phyloP scores from a whole-genome alignment of 495 filamentous ascomycete genomes.

The Podospora pseudopauciseta region DNA sequence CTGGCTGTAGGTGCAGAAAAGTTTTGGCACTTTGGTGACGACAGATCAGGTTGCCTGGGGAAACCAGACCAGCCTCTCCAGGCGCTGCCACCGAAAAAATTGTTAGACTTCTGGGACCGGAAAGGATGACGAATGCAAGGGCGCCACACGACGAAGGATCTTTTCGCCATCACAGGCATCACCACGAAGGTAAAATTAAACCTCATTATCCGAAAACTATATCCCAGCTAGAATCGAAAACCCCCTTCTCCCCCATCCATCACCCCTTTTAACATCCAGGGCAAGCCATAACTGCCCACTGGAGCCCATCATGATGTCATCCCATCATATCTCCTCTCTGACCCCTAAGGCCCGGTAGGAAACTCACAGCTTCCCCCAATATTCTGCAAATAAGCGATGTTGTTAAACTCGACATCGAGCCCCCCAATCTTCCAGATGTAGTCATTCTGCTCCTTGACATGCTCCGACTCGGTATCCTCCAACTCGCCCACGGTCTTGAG shows the following conservation, averaged over 20 bases:
- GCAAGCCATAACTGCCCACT: neutral
- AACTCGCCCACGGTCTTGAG: conserved; percentile 16
- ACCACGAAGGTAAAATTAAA: neutral
- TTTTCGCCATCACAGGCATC: too few species aligned
- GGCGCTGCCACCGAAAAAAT: too few species aligned
- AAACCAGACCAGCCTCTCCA: too few species aligned
- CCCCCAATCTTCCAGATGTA: conserved; percentile 28
- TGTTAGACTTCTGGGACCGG: too few species aligned
- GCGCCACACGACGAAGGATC: too few species aligned
- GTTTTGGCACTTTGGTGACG: too few species aligned
- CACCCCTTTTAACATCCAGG: neutral
- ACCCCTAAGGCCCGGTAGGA: conserved; percentile 12
- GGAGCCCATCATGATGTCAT: neutral
- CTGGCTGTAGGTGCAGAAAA: too few species aligned
- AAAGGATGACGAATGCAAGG: too few species aligned
- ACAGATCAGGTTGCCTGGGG: too few species aligned
- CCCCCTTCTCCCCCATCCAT: neutral
- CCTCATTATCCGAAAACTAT: neutral
- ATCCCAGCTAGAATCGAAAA: neutral
- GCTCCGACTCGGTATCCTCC: neutral
- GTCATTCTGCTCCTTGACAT: neutral
- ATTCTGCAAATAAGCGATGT: conserved; percentile 24
- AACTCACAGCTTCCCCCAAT: conserved; percentile 23
- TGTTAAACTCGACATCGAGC: conserved; percentile 36
- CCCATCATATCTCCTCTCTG: neutral